Evolutionary conservation across 495 filamentous ascomycete genomes (phyloP).

Genomic region (Pyronema domesticum): DNA sequence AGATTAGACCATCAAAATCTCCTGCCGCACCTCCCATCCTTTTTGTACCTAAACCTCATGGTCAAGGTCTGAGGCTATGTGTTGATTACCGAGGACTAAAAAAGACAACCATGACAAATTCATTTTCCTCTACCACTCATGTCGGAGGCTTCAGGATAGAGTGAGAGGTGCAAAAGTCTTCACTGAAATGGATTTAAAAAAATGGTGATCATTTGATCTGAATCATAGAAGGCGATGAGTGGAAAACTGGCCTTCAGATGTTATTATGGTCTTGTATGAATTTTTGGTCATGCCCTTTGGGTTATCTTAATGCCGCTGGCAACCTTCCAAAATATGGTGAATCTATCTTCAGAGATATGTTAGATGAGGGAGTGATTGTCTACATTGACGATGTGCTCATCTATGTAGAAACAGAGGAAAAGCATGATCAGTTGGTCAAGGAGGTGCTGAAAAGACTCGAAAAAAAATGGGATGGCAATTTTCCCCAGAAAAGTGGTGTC

Average conservation of each 20-base stretch:
- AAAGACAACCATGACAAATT: conserved; percentile 5
- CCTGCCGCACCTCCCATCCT: too few species aligned
- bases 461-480: conserved; percentile 1
- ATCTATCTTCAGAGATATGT: background rate
- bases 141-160: conserved; percentile 12
- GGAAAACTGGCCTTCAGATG: conserved; percentile 25
- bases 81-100: conserved; percentile 7
- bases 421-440: conserved; percentile 10
- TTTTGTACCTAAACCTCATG: conserved; percentile 25
- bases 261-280: conserved; percentile 13
- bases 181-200: conserved; percentile 25
- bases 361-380: conserved; percentile 13
- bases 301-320: background rate
- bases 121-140: conserved; percentile 26
- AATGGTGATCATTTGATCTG: conserved; percentile 28
- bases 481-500: conserved; percentile 6
- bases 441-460: conserved; percentile 8
- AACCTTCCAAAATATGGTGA: conserved; percentile 8
- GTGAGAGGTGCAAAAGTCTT: background rate
- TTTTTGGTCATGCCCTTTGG: too few species aligned
- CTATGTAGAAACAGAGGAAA: conserved; percentile 13
- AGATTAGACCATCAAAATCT: too few species aligned
- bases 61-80: conserved; percentile 6
- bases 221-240: conserved; percentile 23
- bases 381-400: conserved; percentile 28